A percentile compares a stretch with the other conserved stretches of the same genome.
These are phyloP conservation scores for Thoreauomyces humboldtii DNA, from an alignment of 192 early-diverging fungal genomes.

Conservation along the genomic window DNA sequence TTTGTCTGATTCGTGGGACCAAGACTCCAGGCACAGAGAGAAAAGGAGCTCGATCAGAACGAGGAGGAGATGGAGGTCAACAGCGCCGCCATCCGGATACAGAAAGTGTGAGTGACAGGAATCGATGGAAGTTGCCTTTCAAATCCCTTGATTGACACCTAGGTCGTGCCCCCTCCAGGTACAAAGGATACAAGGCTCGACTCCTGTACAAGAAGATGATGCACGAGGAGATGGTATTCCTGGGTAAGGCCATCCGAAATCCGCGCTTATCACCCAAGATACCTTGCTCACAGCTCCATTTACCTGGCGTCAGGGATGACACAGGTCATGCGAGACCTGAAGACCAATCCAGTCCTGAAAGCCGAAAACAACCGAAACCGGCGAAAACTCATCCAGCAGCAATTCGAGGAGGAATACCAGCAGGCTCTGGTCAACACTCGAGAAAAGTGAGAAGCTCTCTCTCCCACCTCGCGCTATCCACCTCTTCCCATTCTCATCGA, in stretches of 20 bases:
- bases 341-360: constrained; percentile 37
- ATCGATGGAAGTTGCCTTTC: neutral
- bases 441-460: constrained; percentile 60
- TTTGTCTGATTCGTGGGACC: too few relatives aligned
- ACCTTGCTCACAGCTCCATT: neutral
- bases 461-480: too few relatives aligned
- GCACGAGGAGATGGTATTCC: constrained; percentile 52
- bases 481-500: neutral
- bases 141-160: neutral
- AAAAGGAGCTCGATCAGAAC: constrained; percentile 52
- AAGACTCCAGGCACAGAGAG: constrained; percentile 53
- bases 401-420: constrained; percentile 63
- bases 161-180: constrained; percentile 22
- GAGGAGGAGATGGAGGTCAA: constrained; percentile 57
- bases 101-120: constrained; percentile 40
- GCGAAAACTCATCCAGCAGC: constrained; percentile 53
- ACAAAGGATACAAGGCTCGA: constrained; percentile 49
- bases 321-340: constrained; percentile 25
- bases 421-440: constrained; percentile 55
- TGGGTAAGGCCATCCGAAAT: constrained; percentile 32
- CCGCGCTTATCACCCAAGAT: too few relatives aligned
- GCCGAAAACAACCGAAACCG: constrained; percentile 47
- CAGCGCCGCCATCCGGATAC: constrained; percentile 49
- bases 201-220: constrained; percentile 33
- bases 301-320: constrained; percentile 39